Percentiles rank a stretch among this genome's conserved stretches.
Evolutionary conservation across 1,284 basidiomycete species (phyloP).

Genomic region (Cryptococcus hybrid): DNA sequence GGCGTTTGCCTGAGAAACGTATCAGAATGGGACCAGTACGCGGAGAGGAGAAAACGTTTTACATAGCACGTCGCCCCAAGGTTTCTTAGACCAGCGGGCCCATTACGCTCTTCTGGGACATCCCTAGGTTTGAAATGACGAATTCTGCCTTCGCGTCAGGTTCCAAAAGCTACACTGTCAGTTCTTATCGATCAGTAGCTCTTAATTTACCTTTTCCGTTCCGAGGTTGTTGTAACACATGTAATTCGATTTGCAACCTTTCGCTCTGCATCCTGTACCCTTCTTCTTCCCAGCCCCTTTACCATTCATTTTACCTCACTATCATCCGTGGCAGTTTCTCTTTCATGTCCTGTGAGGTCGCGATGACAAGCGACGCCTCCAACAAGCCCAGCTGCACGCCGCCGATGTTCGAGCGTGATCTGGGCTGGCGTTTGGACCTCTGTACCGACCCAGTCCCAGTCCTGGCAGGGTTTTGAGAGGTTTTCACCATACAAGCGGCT

Average conservation of each 20-base stretch:
- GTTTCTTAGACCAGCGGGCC: slow-evolving; percentile 85
- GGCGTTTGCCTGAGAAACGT: slow-evolving; percentile 61
- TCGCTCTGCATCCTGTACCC: slow-evolving; percentile 57
- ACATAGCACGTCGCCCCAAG: slow-evolving; percentile 89
- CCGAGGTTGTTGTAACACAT: slow-evolving; percentile 83
- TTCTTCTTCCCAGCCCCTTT: not conserved
- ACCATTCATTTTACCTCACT: slow-evolving; percentile 32
- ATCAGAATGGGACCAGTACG: not conserved
- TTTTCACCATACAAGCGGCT: not conserved
- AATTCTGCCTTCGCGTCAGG: slow-evolving; percentile 58
- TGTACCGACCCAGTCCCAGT: slow-evolving; percentile 75
- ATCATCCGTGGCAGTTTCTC: not conserved
- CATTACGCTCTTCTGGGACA: slow-evolving; percentile 55
- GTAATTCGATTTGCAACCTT: slow-evolving; percentile 67
- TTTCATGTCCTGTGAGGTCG: slow-evolving; percentile 55
- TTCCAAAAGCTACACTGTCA: slow-evolving; percentile 52
- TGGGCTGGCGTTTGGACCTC: slow-evolving; percentile 58
- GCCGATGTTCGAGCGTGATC: slow-evolving; percentile 64
- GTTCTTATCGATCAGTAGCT: slow-evolving; percentile 39
- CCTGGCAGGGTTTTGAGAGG: slow-evolving; percentile 3
- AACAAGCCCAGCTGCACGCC: slow-evolving; percentile 66
- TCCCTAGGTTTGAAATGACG: slow-evolving; percentile 60
- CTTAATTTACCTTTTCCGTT: slow-evolving; percentile 58
- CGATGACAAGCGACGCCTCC: slow-evolving; percentile 53
- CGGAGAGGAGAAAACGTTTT: slow-evolving; percentile 9